These are phyloP conservation scores for Fusarium staphyleae DNA, from an alignment of 2,329 filamentous ascomycete genomes.

Conservation along the genomic window DNA sequence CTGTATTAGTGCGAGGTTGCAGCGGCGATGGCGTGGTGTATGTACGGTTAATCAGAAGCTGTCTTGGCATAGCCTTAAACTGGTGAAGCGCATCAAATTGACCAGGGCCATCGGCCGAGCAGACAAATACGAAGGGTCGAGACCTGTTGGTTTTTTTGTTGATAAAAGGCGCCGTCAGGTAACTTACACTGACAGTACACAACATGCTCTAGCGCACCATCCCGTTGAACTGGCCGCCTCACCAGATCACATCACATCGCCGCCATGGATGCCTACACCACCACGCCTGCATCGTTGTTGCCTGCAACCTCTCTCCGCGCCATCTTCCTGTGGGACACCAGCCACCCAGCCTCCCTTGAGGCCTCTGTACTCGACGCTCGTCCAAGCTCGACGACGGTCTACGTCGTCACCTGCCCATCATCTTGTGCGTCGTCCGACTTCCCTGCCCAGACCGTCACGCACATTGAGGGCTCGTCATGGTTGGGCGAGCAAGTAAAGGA, in stretches of 20 bases:
- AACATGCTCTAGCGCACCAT: constrained; percentile 8
- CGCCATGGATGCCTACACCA: constrained; percentile 4
- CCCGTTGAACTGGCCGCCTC: neutral
- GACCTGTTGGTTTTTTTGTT: too few species aligned
- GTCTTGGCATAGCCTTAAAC: too few species aligned
- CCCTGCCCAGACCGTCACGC: constrained; percentile 25
- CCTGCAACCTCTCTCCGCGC: constrained; percentile 15
- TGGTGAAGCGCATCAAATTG: too few species aligned
- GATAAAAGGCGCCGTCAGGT: too few species aligned
- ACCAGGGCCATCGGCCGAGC: too few species aligned
- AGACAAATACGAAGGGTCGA: too few species aligned
- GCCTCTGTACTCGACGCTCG: constrained; percentile 14
- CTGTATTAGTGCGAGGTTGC: too few species aligned
- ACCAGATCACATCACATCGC: neutral
- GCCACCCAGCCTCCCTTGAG: constrained; percentile 12
- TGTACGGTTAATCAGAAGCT: too few species aligned
- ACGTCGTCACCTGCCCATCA: constrained; percentile 23
- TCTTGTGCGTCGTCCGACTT: constrained; percentile 25
- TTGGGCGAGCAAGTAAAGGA: constrained; percentile 21
- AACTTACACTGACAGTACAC: too few species aligned
- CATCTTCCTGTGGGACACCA: constrained; percentile 28
- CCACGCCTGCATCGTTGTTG: constrained; percentile 8
- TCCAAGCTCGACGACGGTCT: constrained; percentile 1
- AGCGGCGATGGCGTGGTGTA: too few species aligned
- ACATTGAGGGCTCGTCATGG: constrained; percentile 20